A percentile compares a stretch with the other conserved stretches of the same genome.
These are phyloP conservation scores for Quercus agrifolia DNA, from an alignment of 306 rosid genomes.

Conservation along the genomic window DNA sequence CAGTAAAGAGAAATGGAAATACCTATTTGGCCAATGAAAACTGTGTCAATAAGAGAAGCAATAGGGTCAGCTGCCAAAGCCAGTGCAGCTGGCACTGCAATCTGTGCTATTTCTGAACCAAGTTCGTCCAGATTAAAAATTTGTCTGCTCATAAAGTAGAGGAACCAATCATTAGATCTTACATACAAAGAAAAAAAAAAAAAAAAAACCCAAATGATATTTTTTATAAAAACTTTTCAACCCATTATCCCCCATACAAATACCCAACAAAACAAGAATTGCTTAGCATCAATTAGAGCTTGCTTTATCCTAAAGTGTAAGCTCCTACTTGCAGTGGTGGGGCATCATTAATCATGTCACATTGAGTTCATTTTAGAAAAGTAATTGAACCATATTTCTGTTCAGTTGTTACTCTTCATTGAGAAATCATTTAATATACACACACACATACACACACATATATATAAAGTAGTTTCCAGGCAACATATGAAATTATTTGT, in stretches of 20 bases:
- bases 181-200: background rate
- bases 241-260: background rate
- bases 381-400: too few relatives aligned
- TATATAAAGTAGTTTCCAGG: background rate
- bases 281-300: background rate
- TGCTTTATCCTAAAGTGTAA: background rate
- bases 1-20: constrained; percentile 9
- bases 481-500: background rate
- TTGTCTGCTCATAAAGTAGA: constrained; percentile 20
- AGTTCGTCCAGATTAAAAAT: constrained; percentile 57
- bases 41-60: constrained; percentile 90
- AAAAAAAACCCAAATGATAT: background rate
- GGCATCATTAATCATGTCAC: background rate
- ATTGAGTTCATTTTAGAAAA: background rate
- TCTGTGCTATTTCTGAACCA: constrained; percentile 69
- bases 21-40: constrained; percentile 93
- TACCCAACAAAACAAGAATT: background rate
- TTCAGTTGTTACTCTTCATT: too few relatives aligned
- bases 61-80: constrained; percentile 95
- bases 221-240: background rate
- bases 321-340: background rate
- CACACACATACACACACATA: too few relatives aligned
- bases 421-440: background rate
- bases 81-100: constrained; percentile 89
- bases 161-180: background rate